Conservation (phyloP, 2,329 filamentous ascomycete genomes). For the Botrytis tulipae region DNA sequence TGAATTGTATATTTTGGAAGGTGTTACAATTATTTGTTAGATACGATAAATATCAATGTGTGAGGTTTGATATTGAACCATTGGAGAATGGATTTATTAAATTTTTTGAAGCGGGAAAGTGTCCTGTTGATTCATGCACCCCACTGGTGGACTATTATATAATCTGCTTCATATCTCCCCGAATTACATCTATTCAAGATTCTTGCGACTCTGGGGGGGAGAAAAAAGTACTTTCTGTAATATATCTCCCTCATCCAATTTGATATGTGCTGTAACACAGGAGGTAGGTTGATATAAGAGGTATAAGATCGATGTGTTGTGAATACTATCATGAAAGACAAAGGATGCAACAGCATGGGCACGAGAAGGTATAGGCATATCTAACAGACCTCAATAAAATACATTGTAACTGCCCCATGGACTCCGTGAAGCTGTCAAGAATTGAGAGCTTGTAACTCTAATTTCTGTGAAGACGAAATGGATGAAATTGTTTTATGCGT, state of each 20-base stretch:
- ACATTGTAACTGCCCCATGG: not conserved
- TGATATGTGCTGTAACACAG: not conserved
- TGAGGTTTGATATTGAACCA: too few relatives aligned
- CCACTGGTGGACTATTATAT: too few relatives aligned
- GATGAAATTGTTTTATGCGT: not conserved
- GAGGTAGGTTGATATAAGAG: not conserved
- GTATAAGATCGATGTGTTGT: not conserved
- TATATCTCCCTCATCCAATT: not conserved
- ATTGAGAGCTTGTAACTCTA: not conserved
- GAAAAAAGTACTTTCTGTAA: not conserved
- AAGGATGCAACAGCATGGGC: not conserved
- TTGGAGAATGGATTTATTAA: too few relatives aligned
- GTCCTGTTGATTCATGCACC: too few relatives aligned
- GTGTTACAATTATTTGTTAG: too few relatives aligned
- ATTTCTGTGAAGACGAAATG: not conserved
- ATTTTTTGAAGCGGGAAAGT: too few relatives aligned
- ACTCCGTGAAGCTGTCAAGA: not conserved
- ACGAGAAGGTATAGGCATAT: not conserved
- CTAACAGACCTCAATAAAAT: not conserved
- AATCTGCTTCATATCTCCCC: not conserved
- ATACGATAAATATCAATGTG: too few relatives aligned
- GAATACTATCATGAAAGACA: not conserved
- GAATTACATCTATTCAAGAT: not conserved
- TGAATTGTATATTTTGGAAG: too few relatives aligned
- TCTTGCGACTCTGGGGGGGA: not conserved